Base-by-base conservation (phyloP, 345 rosid genomes). In the Eucalyptus shirleyi region DNA sequence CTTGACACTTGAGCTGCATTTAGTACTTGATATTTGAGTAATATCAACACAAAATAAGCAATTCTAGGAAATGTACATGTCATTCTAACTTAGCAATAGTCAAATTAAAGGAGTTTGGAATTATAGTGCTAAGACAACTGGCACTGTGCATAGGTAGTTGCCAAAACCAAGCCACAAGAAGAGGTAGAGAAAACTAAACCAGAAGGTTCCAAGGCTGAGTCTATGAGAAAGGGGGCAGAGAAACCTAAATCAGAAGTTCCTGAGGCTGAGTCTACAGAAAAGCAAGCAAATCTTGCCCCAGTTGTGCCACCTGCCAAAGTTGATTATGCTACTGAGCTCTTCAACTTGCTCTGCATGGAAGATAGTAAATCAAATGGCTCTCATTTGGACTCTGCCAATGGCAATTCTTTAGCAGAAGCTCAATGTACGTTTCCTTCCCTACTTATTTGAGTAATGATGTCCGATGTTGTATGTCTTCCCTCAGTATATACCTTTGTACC, bases 301-400 rank as follows among this genome's bases (percentile, higher is more conserved):
- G 89, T 55, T 26, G 89, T 59, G 24, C 21, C 88, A 55, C 93
- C 92, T 53, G 85, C 89, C 60, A 94, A 94, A 92, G 93, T 95
- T 72, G 97, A 95, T 89, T 95, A 96, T 88, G 95, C 95, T 24
- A 94, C 96, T 21, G 95, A 95, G 83, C 97, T 95, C 90, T 95
- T 95, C 91, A 93, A 94, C 86, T 81, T 96, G 94, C 95, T 96
- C 83, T 91, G 90, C 90, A 82, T 92, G 93, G 96, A 94, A 30
- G 91, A 93, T 91, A 89, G 94, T 9, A 90, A 91, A 50, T 92
- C 89, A 90, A 94, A 89, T 47, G 88, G 44, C 86, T 89, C 81
- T 16, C 53, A 89, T 87, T 86, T 90, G 47, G 55, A 87, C 34
- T 82, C 85, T 69, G 88, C 85, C 47, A 87, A 53, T 88, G 65